phyloP scores from a whole-genome alignment of 164 flowering plant species.

The Macadamia tetraphylla region DNA sequence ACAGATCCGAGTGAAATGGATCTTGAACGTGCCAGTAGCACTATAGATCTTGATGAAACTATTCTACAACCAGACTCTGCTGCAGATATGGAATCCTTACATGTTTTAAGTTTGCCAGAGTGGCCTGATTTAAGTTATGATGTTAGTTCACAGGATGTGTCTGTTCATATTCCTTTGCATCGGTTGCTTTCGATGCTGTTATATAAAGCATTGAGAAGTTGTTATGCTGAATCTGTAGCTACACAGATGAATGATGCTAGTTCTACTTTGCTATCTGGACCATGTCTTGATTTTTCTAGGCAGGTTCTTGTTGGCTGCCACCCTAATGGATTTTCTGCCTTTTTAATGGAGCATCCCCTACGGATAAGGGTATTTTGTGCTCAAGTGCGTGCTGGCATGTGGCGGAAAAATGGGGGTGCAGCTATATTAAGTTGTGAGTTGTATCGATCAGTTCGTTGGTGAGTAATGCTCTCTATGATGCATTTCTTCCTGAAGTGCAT shows the following conservation, averaged over 20 bases:
- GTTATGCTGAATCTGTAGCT: conserved; percentile 44
- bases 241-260: conserved; percentile 8
- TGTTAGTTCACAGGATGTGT: conserved; percentile 83
- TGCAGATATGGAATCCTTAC: conserved; percentile 37
- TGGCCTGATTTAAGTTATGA: conserved; percentile 83
- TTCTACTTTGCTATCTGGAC: conserved; percentile 22
- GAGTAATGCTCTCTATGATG: conserved; percentile 12
- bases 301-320: conserved; percentile 58
- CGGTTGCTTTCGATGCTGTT: conserved; percentile 66
- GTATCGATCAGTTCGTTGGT: conserved; percentile 85
- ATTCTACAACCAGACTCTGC: conserved; percentile 33
- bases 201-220: conserved; percentile 47
- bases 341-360: conserved; percentile 88
- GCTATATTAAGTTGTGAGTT: conserved; percentile 54
- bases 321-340: conserved; percentile 78
- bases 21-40: conserved; percentile 9
- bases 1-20: conserved; percentile 20
- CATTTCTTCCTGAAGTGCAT: neutral
- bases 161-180: conserved; percentile 86
- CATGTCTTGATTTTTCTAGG: conserved; percentile 43
- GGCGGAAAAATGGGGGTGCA: conserved; percentile 90
- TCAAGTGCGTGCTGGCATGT: conserved; percentile 92
- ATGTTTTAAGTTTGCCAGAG: conserved; percentile 45
- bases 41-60: conserved; percentile 22
- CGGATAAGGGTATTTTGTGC: conserved; percentile 88